Percentiles rank a stretch among this genome's conserved stretches.
Conservation (phyloP, 2,329 filamentous ascomycete genomes). For the Alternaria burnsii region DNA sequence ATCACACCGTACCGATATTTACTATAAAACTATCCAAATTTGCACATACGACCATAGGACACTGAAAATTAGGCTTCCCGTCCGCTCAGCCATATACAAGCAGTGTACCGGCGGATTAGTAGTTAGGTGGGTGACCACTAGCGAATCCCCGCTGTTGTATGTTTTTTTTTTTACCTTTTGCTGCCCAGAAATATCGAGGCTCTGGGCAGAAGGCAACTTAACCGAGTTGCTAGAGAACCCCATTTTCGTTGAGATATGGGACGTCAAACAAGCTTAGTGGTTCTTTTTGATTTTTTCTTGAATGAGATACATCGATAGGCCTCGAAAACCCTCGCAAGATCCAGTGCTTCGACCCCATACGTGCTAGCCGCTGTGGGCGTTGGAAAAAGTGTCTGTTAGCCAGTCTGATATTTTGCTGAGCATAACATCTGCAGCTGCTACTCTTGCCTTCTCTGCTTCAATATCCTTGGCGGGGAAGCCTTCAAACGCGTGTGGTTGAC, state of each 20-base stretch:
- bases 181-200: too few relatives aligned
- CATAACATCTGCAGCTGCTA: not conserved
- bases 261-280: not conserved
- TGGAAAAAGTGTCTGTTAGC: not conserved
- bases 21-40: too few relatives aligned
- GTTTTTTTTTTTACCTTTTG: not conserved
- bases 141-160: not conserved
- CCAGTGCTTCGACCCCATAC: not conserved
- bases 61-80: not conserved
- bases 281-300: not conserved
- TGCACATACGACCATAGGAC: not conserved
- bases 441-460: not conserved
- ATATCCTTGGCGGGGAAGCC: too few relatives aligned
- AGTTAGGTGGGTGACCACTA: not conserved
- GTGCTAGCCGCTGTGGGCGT: not conserved
- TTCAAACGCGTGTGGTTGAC: too few relatives aligned
- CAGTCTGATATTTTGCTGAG: not conserved
- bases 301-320: not conserved
- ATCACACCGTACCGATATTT: rapidly evolving
- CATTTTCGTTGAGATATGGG: not conserved
- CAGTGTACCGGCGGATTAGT: not conserved
- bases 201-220: not conserved
- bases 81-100: not conserved
- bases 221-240: not conserved
- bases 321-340: not conserved